Conservation (phyloP, 1,284 basidiomycete genomes). For the Ceratobasidium sp. region DNA sequence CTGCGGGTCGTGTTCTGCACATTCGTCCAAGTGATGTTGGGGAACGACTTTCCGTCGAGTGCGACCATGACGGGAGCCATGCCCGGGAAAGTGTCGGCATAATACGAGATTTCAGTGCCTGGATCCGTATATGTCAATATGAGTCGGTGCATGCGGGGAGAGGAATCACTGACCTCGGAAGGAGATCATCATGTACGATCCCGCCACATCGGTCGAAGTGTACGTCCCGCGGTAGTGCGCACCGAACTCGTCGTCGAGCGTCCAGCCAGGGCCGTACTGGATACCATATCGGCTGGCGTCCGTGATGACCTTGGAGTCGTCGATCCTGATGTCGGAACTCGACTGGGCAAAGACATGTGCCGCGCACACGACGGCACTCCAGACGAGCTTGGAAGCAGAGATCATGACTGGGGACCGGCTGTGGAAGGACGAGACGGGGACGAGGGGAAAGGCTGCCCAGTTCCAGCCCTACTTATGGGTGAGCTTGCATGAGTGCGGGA, state of each 20-base stretch:
- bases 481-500: no score
- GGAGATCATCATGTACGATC: not conserved
- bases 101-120: constrained; percentile 9
- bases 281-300: not conserved
- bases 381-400: not conserved
- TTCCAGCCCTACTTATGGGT: no score
- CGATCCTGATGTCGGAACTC: not conserved
- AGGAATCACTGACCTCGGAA: constrained; percentile 1
- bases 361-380: not conserved
- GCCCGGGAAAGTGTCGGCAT: not conserved
- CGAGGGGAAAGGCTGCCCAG: no score
- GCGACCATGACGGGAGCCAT: not conserved
- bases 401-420: not conserved
- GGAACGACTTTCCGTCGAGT: not conserved
- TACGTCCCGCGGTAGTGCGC: not conserved
- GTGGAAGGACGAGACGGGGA: no score
- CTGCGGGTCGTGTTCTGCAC: not conserved
- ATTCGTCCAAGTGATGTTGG: not conserved
- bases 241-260: not conserved
- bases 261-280: constrained; percentile 5
- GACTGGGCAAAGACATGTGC: not conserved
- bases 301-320: not conserved
- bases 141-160: not conserved
- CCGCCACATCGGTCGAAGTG: not conserved
- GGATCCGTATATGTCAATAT: not conserved